phyloP scores from a whole-genome alignment of 495 filamentous ascomycete genomes.

The Glarea lozoyensis region DNA sequence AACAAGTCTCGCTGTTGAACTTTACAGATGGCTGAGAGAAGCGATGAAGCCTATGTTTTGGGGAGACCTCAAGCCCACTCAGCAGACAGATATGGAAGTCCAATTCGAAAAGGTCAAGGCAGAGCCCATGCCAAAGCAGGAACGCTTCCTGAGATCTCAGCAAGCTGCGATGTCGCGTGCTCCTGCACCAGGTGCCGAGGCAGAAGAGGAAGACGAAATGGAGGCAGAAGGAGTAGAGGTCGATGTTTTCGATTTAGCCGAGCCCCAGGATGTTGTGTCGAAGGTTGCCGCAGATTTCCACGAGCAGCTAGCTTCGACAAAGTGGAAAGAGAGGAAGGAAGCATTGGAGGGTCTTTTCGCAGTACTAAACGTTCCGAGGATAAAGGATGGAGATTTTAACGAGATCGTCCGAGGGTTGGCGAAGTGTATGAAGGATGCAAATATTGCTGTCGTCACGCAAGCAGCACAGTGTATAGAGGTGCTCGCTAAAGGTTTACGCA shows the following conservation, averaged over 20 bases:
- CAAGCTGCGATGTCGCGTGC: constrained; percentile 71
- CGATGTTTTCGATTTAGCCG: constrained; percentile 80
- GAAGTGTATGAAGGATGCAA: constrained; percentile 98
- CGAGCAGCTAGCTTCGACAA: constrained; percentile 76
- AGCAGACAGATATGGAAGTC: constrained; percentile 89
- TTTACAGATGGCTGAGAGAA: constrained; percentile 95
- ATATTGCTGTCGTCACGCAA: constrained; percentile 87
- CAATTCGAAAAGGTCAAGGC: constrained; percentile 89
- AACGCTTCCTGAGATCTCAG: constrained; percentile 79
- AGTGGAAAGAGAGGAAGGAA: constrained; percentile 99
- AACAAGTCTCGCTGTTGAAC: constrained; percentile 82
- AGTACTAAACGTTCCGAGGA: constrained; percentile 74
- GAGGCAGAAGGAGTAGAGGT: constrained; percentile 68
- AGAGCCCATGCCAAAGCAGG: constrained; percentile 81
- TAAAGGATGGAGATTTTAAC: constrained; percentile 83
- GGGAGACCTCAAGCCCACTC: constrained; percentile 89
- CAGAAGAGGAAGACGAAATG: constrained; percentile 48
- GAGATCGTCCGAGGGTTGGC: constrained; percentile 76
- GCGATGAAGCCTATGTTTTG: constrained; percentile 98
- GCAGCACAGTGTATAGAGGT: constrained; percentile 91
- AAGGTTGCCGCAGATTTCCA: constrained; percentile 75
- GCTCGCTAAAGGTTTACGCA: constrained; percentile 80
- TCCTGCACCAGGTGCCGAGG: constrained; percentile 45
- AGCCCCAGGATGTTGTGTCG: constrained; percentile 79
- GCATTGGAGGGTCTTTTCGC: constrained; percentile 74